Percentiles rank a stretch among this genome's conserved stretches.
These are phyloP conservation scores for Jackrogersella minutella DNA, from an alignment of 495 filamentous ascomycete genomes.

Conservation along the genomic window DNA sequence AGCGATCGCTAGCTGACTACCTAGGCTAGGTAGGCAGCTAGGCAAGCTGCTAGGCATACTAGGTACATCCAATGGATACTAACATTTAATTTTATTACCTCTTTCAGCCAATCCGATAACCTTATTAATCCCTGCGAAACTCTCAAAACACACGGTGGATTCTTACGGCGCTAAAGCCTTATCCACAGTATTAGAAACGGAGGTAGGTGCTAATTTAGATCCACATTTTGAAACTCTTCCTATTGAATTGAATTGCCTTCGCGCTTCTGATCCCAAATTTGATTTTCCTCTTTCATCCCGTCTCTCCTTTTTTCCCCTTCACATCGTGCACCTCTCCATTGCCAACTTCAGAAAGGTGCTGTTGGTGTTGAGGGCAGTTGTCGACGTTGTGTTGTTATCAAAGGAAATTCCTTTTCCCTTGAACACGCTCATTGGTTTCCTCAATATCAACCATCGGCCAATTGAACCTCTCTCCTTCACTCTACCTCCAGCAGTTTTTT, in stretches of 20 bases:
- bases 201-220: conserved; percentile 16
- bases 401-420: conserved; percentile 21
- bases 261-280: conserved; percentile 37
- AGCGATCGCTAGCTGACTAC: no score
- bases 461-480: conserved; percentile 16
- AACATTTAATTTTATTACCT: no score
- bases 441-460: conserved; percentile 22
- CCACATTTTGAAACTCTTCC: conserved; percentile 31
- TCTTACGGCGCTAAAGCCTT: no score
- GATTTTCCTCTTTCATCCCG: conserved; percentile 20
- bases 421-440: conserved; percentile 22
- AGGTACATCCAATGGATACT: no score
- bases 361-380: conserved; percentile 29
- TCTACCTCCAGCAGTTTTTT: conserved; percentile 6
- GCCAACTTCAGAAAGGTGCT: conserved; percentile 25
- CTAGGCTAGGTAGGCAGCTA: no score
- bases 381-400: conserved; percentile 19
- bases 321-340: conserved; percentile 31
- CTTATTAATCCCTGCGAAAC: no score
- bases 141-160: no score
- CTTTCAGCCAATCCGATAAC: no score
- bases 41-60: no score
- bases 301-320: conserved; percentile 21
- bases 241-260: conserved; percentile 16
- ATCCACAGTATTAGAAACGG: conserved; percentile 8